Conservation (phyloP, 331 rosid species). For the Stylosanthes scabra region DNA sequence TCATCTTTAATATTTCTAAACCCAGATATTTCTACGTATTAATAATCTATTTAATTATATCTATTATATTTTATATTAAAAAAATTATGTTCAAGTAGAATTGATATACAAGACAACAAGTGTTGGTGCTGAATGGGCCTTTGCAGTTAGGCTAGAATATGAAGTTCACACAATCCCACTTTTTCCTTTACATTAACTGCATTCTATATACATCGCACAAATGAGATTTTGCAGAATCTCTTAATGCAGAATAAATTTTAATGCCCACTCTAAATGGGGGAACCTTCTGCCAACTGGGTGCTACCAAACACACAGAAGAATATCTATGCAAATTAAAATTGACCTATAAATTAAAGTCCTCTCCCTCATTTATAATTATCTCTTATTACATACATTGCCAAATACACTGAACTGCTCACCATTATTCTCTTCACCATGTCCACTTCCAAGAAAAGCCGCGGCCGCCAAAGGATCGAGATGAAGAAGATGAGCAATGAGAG, state of each 20-base stretch:
- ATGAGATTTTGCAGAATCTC: slow-evolving; percentile 4
- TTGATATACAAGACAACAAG: too few relatives aligned
- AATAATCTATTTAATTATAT: too few relatives aligned
- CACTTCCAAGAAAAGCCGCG: too few relatives aligned
- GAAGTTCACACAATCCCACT: background rate
- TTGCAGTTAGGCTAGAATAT: background rate
- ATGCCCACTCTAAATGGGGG: background rate
- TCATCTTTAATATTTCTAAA: too few relatives aligned
- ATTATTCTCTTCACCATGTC: background rate
- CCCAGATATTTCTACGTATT: too few relatives aligned
- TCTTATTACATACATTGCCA: background rate
- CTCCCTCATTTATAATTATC: too few relatives aligned
- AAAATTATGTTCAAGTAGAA: too few relatives aligned
- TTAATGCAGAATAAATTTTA: background rate
- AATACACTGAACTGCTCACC: too few relatives aligned
- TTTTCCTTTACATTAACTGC: too few relatives aligned
- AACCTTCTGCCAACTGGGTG: background rate
- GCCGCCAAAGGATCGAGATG: too few relatives aligned
- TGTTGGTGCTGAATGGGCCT: background rate
- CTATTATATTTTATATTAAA: too few relatives aligned
- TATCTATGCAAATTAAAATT: background rate
- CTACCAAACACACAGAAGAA: background rate
- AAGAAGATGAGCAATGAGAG: too few relatives aligned
- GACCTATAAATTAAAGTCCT: slow-evolving; percentile 27
- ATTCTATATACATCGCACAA: slow-evolving; percentile 8